phyloP scores from a whole-genome alignment of 192 early-diverging fungal species.

The Backusella liffmaniae region DNA sequence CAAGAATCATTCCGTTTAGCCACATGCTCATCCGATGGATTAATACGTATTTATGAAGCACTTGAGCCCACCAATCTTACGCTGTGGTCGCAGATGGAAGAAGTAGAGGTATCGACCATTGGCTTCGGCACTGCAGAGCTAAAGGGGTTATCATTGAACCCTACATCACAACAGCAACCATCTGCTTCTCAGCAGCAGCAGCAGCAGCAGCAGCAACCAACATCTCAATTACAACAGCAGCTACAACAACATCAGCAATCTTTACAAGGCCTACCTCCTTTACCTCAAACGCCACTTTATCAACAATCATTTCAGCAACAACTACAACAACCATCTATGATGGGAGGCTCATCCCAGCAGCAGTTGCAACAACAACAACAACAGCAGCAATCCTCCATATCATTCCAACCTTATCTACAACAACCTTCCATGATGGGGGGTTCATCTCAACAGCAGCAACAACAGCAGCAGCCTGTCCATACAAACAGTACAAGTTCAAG shows the following conservation, averaged over 20 bases:
- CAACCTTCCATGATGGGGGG: background rate
- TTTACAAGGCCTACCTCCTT: background rate
- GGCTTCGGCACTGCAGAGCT: background rate
- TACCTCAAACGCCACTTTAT: background rate
- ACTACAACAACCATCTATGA: background rate
- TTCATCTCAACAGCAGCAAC: background rate
- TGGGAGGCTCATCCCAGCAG: background rate
- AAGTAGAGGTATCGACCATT: constrained; percentile 43
- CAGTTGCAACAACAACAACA: background rate
- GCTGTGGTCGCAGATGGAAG: constrained; percentile 75
- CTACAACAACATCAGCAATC: constrained; percentile 13
- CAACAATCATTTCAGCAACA: constrained; percentile 1
- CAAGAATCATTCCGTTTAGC: constrained; percentile 80
- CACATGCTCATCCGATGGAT: constrained; percentile 76
- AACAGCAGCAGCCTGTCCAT: constrained; percentile 14
- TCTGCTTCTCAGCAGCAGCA: background rate
- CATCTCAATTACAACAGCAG: constrained; percentile 16
- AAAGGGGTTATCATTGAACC: background rate
- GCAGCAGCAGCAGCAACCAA: background rate
- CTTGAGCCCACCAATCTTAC: constrained; percentile 72
- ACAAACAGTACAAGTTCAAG: constrained; percentile 17
- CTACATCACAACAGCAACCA: background rate
- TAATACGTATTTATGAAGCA: constrained; percentile 85
- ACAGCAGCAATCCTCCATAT: background rate
- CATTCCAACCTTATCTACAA: background rate